phyloP scores from a whole-genome alignment of 305 asterid species.

The Stenogyne calaminthoides region DNA sequence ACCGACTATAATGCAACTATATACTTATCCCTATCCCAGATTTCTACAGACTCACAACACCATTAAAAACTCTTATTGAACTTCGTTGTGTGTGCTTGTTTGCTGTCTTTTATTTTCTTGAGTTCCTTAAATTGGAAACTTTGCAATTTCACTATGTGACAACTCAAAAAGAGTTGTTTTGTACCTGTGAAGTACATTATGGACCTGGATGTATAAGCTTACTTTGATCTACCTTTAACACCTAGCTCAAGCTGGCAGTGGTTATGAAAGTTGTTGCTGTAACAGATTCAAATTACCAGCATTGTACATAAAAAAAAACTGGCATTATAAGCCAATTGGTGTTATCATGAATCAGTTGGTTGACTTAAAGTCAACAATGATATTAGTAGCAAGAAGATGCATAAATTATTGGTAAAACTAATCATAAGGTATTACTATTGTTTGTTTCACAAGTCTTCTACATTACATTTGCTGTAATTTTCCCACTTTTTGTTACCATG shows the following conservation, averaged over 20 bases:
- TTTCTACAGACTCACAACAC: too few relatives aligned
- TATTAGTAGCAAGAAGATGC: not conserved
- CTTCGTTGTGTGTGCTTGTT: slow-evolving; percentile 7
- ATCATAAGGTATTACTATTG: not conserved
- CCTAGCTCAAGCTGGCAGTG: slow-evolving; percentile 5
- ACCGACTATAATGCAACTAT: too few relatives aligned
- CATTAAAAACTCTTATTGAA: not conserved
- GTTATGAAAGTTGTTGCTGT: not conserved
- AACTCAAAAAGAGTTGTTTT: slow-evolving; percentile 1
- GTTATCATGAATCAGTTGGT: not conserved
- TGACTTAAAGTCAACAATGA: not conserved
- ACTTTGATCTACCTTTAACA: slow-evolving; percentile 15
- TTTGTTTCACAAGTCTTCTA: slow-evolving; percentile 4
- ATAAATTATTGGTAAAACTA: not conserved
- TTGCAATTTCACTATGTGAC: slow-evolving; percentile 8
- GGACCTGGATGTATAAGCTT: slow-evolving; percentile 13
- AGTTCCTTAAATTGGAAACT: not conserved
- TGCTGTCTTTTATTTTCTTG: slow-evolving; percentile 13
- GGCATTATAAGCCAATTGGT: not conserved
- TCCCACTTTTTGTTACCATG: slow-evolving; percentile 5
- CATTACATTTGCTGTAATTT: slow-evolving; percentile 12
- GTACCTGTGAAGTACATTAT: slow-evolving; percentile 18
- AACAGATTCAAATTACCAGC: not conserved
- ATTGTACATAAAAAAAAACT: not conserved
- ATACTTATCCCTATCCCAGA: too few relatives aligned